Evolutionary conservation across 1,284 basidiomycete genomes (phyloP), one percentile per base, ranked within the genome.

Genomic region (Coriolopsis trogii): DNA sequence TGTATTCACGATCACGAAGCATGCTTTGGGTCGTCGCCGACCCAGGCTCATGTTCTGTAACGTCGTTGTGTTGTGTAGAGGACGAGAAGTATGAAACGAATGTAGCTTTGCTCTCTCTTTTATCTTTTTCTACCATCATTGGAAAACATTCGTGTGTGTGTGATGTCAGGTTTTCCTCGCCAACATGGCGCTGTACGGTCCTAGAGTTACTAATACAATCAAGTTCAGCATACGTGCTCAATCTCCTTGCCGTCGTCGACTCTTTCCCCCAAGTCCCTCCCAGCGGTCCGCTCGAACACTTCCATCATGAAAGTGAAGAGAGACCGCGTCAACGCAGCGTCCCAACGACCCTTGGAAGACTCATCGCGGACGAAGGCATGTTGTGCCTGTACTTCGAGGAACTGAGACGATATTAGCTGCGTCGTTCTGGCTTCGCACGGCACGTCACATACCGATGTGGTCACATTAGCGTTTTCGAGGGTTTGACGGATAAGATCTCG

Each of bases 291-390:
- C 55, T 90, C 91, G 64, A 96, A 96, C n/a, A 93, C 83, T 67
- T 97, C 94, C 78, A 96, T 79, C 91, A 96, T 89, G 70, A 91
- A 89, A 3, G 75, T 75, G 67, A 96, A 95, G 47, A 94, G 67
- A 10, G 87, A 87, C 38, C 85, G 78, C 0, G 92, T 91, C 42
- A 96, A 74, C 0, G 93, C 93, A 8, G 93, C 92, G 66, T 97
- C 94, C 91, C 93, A 97, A 46, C 94, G 82, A 2, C 92, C 93
- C 68, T 96, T 96, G 30, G 89, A 93, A 3, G 81, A 80, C 63
- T 94, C 91, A 68, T 96, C 94, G 6, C 94, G 85, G 61, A 96
- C 88, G 71, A 96, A 97, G 3, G 94, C 94, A 63, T 96, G 94
- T 64, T 95, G 93, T 0, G 93, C 94, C 70, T 95, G 93, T 7